Evolutionary conservation across 1,284 basidiomycete species (phyloP).

Genomic region (Leccinum fallax): DNA sequence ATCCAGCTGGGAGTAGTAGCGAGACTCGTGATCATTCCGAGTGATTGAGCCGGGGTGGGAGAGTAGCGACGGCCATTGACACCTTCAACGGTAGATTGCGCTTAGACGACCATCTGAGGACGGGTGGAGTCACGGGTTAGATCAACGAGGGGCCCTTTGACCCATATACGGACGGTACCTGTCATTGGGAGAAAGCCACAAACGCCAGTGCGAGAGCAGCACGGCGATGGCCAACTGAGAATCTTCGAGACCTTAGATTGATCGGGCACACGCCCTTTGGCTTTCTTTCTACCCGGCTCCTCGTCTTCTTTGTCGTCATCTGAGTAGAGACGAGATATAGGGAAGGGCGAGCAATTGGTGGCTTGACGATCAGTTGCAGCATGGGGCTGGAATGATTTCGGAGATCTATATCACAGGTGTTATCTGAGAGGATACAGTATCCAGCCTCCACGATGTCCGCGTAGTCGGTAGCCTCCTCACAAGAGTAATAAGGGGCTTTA

Average conservation of each 20-base stretch:
- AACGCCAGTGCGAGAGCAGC: slow-evolving; percentile 19
- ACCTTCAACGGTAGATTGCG: slow-evolving; percentile 27
- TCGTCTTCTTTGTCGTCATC: too few species aligned
- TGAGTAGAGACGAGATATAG: too few species aligned
- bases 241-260: slow-evolving; percentile 6
- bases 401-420: too few species aligned
- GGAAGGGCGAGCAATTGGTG: too few species aligned
- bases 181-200: slow-evolving; percentile 32
- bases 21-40: slow-evolving; percentile 37
- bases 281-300: too few species aligned
- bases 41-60: slow-evolving; percentile 40
- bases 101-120: neutral
- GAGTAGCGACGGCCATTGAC: slow-evolving; percentile 17
- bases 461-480: too few species aligned
- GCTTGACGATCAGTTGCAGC: too few species aligned
- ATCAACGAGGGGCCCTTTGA: slow-evolving; percentile 11
- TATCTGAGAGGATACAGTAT: too few species aligned
- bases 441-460: too few species aligned
- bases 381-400: too few species aligned
- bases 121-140: neutral
- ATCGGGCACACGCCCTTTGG: neutral
- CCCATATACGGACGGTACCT: slow-evolving; percentile 29
- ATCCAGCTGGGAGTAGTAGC: slow-evolving; percentile 44
- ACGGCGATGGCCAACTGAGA: neutral
- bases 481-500: too few species aligned